Base-by-base conservation (phyloP, 2,329 filamentous ascomycete species). In the Sarocladiaceae sp. region DNA sequence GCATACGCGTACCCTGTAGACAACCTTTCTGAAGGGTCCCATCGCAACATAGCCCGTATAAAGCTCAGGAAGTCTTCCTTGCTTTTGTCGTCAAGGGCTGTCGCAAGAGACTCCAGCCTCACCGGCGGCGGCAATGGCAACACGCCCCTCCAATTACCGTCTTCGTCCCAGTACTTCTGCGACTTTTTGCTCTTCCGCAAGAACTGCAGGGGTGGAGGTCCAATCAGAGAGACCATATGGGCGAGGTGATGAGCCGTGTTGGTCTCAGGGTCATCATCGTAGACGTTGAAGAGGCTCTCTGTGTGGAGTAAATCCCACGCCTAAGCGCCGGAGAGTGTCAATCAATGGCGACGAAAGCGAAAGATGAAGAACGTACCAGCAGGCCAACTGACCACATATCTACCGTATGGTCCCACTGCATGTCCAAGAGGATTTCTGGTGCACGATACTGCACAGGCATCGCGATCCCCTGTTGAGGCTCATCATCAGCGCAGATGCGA, bases 321-420 rank as follows among this genome's bases (percentile, higher is more conserved):
- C 54, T 55, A 31, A 3, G 24, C 29, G 33, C 9, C 19, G 31
- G n/a, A 33, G 31, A 33, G n/a, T 6, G 31, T 19, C 19, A 19
- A 35, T 13, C 23, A 15, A 9, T 9, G n/a, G n/a, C n/a, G n/a
- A n/a, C n/a, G n/a, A n/a, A 11, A 35, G 18, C 27, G 19, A 3
- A 33, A 18, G n/a, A 9, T 20, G 6, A 7, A 46, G 34, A 37
- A 54, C 55, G 0, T 43, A 55, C 56, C 0, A 52, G 52, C 2
- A 60, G 50, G 4, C 54, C 55, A 16, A 56, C 50, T 10, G 52
- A 58, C 58, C 56, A 60, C 3, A 60, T 51, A 24, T 60, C 55
- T 0, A 57, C 56, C 0, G 54, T 46, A n/a, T 48, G 56, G 13
- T 50, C 52, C 56, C 56, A 59, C 6, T 45, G 19, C 2, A 55